Conservation (phyloP, 345 rosid species). For the Carallia brachiata region DNA sequence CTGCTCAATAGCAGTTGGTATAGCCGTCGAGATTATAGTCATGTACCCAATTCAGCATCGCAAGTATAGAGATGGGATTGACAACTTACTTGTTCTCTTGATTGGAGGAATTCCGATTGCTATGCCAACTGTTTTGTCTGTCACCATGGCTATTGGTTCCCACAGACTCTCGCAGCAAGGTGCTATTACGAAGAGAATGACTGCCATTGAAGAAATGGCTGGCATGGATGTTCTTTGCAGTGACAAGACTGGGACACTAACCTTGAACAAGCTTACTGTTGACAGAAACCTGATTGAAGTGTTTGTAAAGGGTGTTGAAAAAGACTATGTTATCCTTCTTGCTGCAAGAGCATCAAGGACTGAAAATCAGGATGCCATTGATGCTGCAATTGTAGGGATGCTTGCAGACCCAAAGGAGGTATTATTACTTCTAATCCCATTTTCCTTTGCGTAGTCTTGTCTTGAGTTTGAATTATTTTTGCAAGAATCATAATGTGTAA, state of each 20-base stretch:
- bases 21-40: constrained; percentile 55
- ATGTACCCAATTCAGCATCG: constrained; percentile 84
- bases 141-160: constrained; percentile 96
- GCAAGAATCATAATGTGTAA: neutral
- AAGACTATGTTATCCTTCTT: constrained; percentile 62
- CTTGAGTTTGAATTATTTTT: neutral
- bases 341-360: constrained; percentile 91
- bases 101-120: constrained; percentile 96
- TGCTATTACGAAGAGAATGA: constrained; percentile 95
- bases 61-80: constrained; percentile 73
- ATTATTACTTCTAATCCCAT: neutral
- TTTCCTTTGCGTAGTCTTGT: constrained; percentile 1
- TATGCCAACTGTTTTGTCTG: constrained; percentile 90
- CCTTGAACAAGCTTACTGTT: constrained; percentile 76
- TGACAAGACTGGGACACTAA: constrained; percentile 90
- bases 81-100: constrained; percentile 79
- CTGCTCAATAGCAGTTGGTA: constrained; percentile 79
- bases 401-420: constrained; percentile 97
- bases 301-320: constrained; percentile 70
- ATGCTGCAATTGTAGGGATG: constrained; percentile 91
- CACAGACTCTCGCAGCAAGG: constrained; percentile 81
- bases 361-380: constrained; percentile 91
- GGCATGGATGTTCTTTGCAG: constrained; percentile 95
- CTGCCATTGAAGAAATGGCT: constrained; percentile 95
- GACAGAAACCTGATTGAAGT: constrained; percentile 74